These are phyloP conservation scores for Eucommia ulmoides DNA, from an alignment of 257 asterid genomes.

Conservation along the genomic window DNA sequence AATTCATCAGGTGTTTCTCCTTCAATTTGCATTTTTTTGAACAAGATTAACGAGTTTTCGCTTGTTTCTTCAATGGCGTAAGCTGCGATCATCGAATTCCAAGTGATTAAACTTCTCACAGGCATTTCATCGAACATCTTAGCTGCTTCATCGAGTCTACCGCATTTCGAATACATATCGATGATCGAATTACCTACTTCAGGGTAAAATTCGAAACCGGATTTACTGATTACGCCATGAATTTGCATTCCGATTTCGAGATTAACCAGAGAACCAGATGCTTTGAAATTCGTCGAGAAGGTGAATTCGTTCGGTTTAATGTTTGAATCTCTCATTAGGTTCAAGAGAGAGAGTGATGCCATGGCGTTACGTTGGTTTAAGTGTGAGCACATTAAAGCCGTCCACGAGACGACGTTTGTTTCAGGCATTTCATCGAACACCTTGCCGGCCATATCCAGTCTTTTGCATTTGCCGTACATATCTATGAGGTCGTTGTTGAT, in stretches of 20 bases:
- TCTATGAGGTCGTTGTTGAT: slow-evolving; percentile 31
- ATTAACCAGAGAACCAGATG: slow-evolving; percentile 31
- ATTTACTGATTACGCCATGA: slow-evolving; percentile 35
- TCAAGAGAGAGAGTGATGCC: slow-evolving; percentile 24
- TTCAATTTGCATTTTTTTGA: slow-evolving; percentile 29
- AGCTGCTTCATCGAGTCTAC: slow-evolving; percentile 34
- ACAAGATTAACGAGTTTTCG: slow-evolving; percentile 25
- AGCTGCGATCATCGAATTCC: slow-evolving; percentile 55
- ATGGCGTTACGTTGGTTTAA: slow-evolving; percentile 19
- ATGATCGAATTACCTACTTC: slow-evolving; percentile 45
- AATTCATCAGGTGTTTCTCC: slow-evolving; percentile 47
- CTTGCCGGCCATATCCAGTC: slow-evolving; percentile 13
- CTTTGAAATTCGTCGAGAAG: slow-evolving; percentile 44
- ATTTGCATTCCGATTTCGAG: slow-evolving; percentile 34
- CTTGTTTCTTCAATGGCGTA: slow-evolving; percentile 24
- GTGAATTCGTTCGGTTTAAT: slow-evolving; percentile 45
- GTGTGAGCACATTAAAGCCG: slow-evolving; percentile 42
- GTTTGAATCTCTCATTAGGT: slow-evolving; percentile 25
- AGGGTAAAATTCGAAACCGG: slow-evolving; percentile 32
- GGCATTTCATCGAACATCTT: slow-evolving; percentile 29
- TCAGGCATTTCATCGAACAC: slow-evolving; percentile 49
- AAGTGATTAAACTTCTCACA: slow-evolving; percentile 24
- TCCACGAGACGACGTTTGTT: slow-evolving; percentile 54
- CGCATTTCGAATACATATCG: slow-evolving; percentile 46
- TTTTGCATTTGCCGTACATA: slow-evolving; percentile 40